phyloP scores from a whole-genome alignment of 169 alveolate genomes.

The Plasmodium fragile region DNA sequence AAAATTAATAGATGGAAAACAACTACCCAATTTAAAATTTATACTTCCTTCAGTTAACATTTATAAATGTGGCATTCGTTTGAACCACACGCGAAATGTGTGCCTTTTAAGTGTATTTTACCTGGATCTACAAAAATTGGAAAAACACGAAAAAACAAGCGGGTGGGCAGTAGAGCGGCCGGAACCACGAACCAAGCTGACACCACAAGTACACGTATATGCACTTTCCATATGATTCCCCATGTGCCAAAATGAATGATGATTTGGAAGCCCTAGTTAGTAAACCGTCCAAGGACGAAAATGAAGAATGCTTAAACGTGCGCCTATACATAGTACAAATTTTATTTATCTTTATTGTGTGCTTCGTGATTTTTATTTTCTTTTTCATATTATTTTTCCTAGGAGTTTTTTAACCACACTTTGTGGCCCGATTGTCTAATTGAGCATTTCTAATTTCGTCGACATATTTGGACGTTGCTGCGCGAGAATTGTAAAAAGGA shows the following conservation, averaged over 20 bases:
- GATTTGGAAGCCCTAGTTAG: conserved; percentile 67
- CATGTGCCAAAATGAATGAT: conserved; percentile 44
- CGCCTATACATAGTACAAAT: conserved; percentile 57
- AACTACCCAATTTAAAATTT: neutral
- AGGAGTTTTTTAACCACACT: conserved; percentile 50
- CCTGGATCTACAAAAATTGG: neutral
- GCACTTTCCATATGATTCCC: neutral
- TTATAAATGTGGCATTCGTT: neutral
- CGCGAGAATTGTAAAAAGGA: neutral
- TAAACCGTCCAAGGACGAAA: conserved; percentile 59
- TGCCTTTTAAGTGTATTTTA: neutral
- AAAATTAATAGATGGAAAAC: neutral
- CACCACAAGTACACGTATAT: neutral
- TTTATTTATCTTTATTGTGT: conserved; percentile 59
- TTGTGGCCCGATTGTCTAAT: neutral
- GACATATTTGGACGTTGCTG: neutral
- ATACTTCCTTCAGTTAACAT: neutral
- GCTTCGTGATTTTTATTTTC: conserved; percentile 63
- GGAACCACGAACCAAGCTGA: neutral
- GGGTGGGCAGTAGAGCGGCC: neutral
- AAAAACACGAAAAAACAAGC: neutral
- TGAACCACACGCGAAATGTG: neutral
- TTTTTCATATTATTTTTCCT: conserved; percentile 72
- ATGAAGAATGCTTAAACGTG: conserved; percentile 55
- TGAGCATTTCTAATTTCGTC: conserved; percentile 6